Evolutionary conservation across 2,329 filamentous ascomycete species (phyloP).

Genomic region (Aspergillus neoniger): DNA sequence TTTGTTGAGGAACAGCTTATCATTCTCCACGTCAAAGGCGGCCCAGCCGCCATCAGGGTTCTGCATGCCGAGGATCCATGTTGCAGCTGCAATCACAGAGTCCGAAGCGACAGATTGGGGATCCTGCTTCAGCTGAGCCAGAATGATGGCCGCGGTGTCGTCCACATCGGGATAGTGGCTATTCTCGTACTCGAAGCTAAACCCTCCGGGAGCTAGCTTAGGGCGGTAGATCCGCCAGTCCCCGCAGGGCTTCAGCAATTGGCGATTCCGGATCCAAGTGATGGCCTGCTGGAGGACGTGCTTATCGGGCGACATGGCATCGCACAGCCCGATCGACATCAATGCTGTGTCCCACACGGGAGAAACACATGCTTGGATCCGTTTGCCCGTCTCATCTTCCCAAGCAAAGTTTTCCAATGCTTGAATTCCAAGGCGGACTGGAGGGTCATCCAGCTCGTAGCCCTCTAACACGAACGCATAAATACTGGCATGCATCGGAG

Average conservation of each 20-base stretch:
- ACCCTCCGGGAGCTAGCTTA: conserved; percentile 27
- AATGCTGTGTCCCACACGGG: conserved; percentile 41
- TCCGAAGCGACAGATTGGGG: not conserved
- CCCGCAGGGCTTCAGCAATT: conserved; percentile 26
- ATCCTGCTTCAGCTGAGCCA: conserved; percentile 31
- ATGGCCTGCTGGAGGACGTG: not conserved
- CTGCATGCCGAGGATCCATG: conserved; percentile 41
- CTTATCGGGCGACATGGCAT: conserved; percentile 12
- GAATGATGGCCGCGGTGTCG: conserved; percentile 35
- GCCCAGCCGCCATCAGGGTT: conserved; percentile 42
- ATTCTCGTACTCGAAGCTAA: conserved; percentile 35
- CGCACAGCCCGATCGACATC: conserved; percentile 34
- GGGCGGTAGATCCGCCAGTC: conserved; percentile 35
- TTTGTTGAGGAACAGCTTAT: conserved; percentile 36
- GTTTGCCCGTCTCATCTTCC: conserved; percentile 29
- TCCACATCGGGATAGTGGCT: conserved; percentile 38
- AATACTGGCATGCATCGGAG: conserved; percentile 30
- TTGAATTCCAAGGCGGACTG: conserved; percentile 25
- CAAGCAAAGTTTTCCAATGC: conserved; percentile 31
- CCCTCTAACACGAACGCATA: conserved; percentile 34
- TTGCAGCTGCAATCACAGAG: conserved; percentile 15
- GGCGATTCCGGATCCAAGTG: conserved; percentile 22
- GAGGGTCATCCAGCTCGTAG: conserved; percentile 22
- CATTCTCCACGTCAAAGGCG: conserved; percentile 39
- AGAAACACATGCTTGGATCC: conserved; percentile 31